Evolutionary conservation across 352 stramenopile species (phyloP), one percentile per base, ranked within the genome.

Genomic region (Discostella stelligera): DNA sequence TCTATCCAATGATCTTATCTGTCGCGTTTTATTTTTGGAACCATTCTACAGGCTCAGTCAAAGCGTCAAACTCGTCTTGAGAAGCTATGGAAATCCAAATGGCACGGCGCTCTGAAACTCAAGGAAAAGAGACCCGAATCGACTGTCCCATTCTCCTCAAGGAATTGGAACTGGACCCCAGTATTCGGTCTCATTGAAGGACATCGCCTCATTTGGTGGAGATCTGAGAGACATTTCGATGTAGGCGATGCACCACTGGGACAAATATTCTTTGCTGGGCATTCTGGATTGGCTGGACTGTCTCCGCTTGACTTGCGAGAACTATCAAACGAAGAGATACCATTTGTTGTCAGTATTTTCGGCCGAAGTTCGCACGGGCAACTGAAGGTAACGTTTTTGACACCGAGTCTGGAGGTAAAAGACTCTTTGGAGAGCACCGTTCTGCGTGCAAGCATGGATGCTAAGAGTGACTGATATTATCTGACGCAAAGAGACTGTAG

Each of bases 181-280:
- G 46, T 61, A 21, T 94, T 94, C 78, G 79, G 68, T 39, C 59
- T 94, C 7, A 69, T 94, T 18, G 84, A 94, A 79, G 85, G 85
- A 21, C 85, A 89, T 70, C 79, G 85, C 23, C 88, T 94, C 55
- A 76, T 91, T 27, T 93, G 86, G 83, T 94, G 86, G 87, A 83
- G 80, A 60, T 87, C 67, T n/a, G 80, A 87, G 16, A 77, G 80
- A 39, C 74, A 85, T 58, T 94, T 94, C 77, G 87, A 94, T 64
- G 80, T 82, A 25, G 89, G 86, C 18, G 83, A 90, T 44, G 25
- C 71, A 25, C 77, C 81, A 18, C 27, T 82, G 18, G 87, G 85
- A 55, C 73, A 85, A 50, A 71, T 94, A 52, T 84, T 86, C 59
- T 87, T 93, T 56, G 75, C 79, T 10, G 89, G 89, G 27, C 89